Percentiles rank a stretch among this genome's conserved stretches.
These are phyloP conservation scores for Phytophthora sansomeana DNA, from an alignment of 352 stramenopile species.

Conservation along the genomic window DNA sequence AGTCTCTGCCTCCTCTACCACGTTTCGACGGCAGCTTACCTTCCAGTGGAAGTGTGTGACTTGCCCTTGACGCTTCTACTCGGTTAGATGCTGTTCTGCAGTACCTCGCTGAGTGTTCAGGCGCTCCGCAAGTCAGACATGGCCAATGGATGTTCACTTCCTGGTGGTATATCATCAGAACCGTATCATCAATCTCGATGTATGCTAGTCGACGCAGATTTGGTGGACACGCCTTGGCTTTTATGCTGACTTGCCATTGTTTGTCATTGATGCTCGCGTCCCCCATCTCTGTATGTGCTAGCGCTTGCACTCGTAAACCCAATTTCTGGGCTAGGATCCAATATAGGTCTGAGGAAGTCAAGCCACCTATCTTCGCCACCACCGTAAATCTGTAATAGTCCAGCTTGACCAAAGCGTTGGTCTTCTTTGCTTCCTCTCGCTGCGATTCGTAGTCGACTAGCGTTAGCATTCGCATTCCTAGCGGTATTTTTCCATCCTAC, in stretches of 20 bases:
- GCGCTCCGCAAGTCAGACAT: no score
- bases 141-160: no score
- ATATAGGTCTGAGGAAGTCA: not conserved
- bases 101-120: no score
- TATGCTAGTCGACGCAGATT: not conserved
- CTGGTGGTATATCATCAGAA: not conserved
- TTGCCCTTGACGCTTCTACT: no score
- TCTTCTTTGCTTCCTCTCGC: not conserved
- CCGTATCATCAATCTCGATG: not conserved
- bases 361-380: not conserved
- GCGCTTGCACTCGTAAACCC: not conserved
- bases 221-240: not conserved
- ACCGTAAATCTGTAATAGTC: conserved; percentile 6
- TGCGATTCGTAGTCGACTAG: conserved; percentile 5
- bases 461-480: no score
- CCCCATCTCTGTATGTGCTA: not conserved
- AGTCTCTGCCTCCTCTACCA: no score
- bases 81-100: no score
- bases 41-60: no score
- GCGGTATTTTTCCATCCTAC: no score
- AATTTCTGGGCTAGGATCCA: not conserved
- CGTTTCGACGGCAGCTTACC: no score
- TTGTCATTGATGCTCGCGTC: not conserved
- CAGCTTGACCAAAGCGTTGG: not conserved
- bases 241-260: not conserved